Base-by-base conservation (phyloP, 176 grass and related monocot species). In the Rhynchospora tenuis region DNA sequence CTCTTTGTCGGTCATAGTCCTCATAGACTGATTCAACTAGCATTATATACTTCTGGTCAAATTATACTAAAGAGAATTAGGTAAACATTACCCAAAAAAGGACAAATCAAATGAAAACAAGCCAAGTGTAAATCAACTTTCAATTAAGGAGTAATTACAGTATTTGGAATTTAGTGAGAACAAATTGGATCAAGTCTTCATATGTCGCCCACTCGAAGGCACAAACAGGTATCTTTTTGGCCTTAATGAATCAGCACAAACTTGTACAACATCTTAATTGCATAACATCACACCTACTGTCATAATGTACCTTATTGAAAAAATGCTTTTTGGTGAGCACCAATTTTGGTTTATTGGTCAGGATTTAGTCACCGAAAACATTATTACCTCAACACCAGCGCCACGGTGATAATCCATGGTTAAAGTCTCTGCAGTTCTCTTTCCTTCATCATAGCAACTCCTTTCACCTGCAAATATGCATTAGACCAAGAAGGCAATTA, bases 381-480 rank as follows among this genome's bases (percentile, higher is more conserved):
- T 48, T 70, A 63, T 94, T 91, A 95, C 96, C 90, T 93, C 89
- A 85, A 99, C 88, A 47, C 89, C 91, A 81, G 96, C 96, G 64
- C 91, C 91, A 2, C 93, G 91, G 85, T 99, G 96, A 77, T 99
- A 99, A 86, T 95, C 96, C 93, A 99, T 95, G 64, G 96, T 90
- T 67, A 93, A 90, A 89, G 96, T 99, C 88, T 99, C 93, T 67
- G 93, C 96, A 10, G 93, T 99, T 93, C 93, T 89, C 71, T 99
- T 99, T 27, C 96, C 96, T 79, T 99, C 96, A 78, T 99, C 93
- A 17, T 93, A 99, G 87, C 96, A 99, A 84, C 96, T 99, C 84
- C 93, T 95, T 50, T 95, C 91, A 86, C 96, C 91, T 95, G 71
- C 47, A 64, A 65, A 81, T 27, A 6, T 45, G 15, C 19, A 6